A percentile compares a stretch with the other conserved stretches of the same genome.
These are phyloP conservation scores for Fraxinus sp. DNA, from an alignment of 305 asterid species.

Conservation along the genomic window DNA sequence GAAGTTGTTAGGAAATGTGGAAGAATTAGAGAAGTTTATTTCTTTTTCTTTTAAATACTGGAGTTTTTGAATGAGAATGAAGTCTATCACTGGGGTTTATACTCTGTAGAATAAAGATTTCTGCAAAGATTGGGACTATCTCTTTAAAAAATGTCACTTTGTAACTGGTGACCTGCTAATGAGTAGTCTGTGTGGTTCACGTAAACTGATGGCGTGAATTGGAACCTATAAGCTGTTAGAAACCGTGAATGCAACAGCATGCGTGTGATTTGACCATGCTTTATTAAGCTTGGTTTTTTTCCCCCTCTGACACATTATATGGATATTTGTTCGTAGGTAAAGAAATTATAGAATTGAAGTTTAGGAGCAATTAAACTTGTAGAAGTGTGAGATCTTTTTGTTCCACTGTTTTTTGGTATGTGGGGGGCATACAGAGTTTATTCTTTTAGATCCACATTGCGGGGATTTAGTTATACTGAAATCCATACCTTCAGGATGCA, in stretches of 20 bases:
- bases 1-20: conserved; percentile 9
- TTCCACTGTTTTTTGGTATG: neutral
- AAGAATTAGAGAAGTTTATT: conserved; percentile 8
- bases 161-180: neutral
- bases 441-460: neutral
- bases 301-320: neutral
- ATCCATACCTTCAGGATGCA: neutral
- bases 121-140: neutral
- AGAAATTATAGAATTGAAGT: neutral
- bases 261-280: neutral
- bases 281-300: neutral
- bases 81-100: neutral
- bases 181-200: neutral
- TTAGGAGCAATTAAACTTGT: neutral
- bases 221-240: neutral
- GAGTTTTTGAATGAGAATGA: neutral
- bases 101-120: neutral
- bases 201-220: neutral
- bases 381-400: neutral
- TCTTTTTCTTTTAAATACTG: neutral
- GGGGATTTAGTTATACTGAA: neutral
- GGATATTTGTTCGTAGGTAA: neutral
- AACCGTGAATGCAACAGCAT: neutral
- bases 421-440: neutral
- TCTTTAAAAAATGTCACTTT: neutral